Evolutionary conservation across 2,329 filamentous ascomycete genomes (phyloP).

Genomic region (Fusarium coffeatum): DNA sequence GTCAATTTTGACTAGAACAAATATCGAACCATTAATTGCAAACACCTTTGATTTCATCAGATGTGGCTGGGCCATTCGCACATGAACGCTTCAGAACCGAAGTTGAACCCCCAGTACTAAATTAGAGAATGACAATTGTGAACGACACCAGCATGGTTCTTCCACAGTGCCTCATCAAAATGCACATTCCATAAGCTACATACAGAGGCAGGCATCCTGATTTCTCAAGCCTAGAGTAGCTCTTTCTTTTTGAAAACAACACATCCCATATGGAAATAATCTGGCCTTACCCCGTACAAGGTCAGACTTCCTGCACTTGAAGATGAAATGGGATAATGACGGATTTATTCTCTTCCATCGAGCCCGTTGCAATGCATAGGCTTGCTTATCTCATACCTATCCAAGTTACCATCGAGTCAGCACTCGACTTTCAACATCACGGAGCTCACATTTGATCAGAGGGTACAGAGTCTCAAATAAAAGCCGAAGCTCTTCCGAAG

Average conservation of each 20-base stretch:
- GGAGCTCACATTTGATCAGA: neutral
- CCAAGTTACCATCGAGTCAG: neutral
- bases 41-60: neutral
- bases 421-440: neutral
- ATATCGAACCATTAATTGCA: neutral
- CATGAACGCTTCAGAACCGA: neutral
- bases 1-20: neutral
- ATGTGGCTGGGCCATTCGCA: neutral
- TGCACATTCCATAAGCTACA: neutral
- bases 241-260: neutral
- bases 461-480: neutral
- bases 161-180: neutral
- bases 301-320: neutral
- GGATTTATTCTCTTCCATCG: neutral
- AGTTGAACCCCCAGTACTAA: neutral
- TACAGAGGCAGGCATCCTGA: neutral
- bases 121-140: neutral
- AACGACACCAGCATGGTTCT: neutral
- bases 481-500: constrained; percentile 47
- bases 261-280: neutral
- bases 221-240: neutral
- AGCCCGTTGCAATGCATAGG: neutral
- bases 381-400: neutral
- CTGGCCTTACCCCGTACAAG: neutral
- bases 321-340: neutral